These are phyloP conservation scores for Tolypocladium paradoxum DNA, from an alignment of 2,329 filamentous ascomycete species.

Conservation along the genomic window DNA sequence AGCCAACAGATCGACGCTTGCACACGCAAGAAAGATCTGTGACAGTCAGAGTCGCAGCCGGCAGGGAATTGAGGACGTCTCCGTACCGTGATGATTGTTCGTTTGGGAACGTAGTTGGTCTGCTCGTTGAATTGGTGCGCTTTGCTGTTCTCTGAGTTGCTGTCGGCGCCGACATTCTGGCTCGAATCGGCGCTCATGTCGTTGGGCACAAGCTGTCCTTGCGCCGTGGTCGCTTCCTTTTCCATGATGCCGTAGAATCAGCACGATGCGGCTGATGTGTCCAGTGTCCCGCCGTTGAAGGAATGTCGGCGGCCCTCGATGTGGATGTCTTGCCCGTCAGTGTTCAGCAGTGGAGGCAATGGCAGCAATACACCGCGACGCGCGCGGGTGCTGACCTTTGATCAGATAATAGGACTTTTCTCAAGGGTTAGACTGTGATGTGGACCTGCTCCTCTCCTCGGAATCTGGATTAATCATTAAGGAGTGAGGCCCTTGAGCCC, in stretches of 20 bases:
- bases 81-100: conserved; percentile 38
- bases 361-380: not conserved
- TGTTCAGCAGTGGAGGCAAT: not conserved
- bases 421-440: not conserved
- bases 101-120: conserved; percentile 41
- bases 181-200: conserved; percentile 1
- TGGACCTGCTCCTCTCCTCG: not conserved
- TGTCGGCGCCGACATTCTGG: conserved; percentile 5
- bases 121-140: conserved; percentile 38
- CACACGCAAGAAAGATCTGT: conserved; percentile 46
- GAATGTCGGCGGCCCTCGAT: not conserved
- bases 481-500: not conserved
- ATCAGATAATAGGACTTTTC: not conserved
- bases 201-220: not conserved
- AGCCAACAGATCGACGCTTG: conserved; percentile 42
- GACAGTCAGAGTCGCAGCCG: conserved; percentile 5
- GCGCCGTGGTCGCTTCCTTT: not conserved
- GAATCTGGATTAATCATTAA: not conserved
- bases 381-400: not conserved
- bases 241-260: not conserved
- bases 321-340: not conserved
- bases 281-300: not conserved
- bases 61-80: not conserved
- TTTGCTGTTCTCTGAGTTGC: conserved; percentile 9
- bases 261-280: not conserved